phyloP scores from a whole-genome alignment of 2,329 filamentous ascomycete species.

The Dactylellina haptotyla region DNA sequence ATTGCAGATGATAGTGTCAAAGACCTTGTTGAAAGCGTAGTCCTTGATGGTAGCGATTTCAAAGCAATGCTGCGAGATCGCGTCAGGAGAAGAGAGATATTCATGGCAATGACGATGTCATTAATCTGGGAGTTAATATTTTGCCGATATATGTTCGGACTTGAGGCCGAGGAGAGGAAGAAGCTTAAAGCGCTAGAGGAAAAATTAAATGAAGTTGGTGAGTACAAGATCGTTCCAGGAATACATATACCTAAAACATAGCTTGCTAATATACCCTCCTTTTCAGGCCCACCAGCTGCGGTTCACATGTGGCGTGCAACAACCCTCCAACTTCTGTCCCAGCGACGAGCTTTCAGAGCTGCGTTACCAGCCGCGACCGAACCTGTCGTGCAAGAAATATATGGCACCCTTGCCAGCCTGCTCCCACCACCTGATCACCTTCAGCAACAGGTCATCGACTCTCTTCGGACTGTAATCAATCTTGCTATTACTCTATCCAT shows the following conservation, averaged over 20 bases:
- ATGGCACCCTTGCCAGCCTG: constrained; percentile 82
- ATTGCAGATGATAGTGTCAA: constrained; percentile 92
- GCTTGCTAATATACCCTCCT: constrained; percentile 55
- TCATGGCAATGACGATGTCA: constrained; percentile 98
- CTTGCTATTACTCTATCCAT: constrained; percentile 90
- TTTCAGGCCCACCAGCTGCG: constrained; percentile 74
- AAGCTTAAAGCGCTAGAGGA: constrained; percentile 97
- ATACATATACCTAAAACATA: background rate
- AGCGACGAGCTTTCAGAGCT: constrained; percentile 78
- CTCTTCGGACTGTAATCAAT: constrained; percentile 85
- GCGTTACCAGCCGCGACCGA: constrained; percentile 92
- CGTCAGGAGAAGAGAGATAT: constrained; percentile 87
- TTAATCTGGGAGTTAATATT: constrained; percentile 99
- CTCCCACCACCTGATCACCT: constrained; percentile 85
- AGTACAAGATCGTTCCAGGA: constrained; percentile 56
- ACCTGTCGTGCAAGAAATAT: constrained; percentile 91
- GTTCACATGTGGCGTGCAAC: constrained; percentile 97
- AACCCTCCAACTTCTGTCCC: constrained; percentile 87
- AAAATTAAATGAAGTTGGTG: constrained; percentile 81
- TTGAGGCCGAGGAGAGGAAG: constrained; percentile 96
- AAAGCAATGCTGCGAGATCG: constrained; percentile 88
- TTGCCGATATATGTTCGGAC: constrained; percentile 95
- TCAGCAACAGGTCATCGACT: constrained; percentile 81
- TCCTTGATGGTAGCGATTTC: constrained; percentile 93
- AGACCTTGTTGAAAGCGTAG: constrained; percentile 90